phyloP scores from a whole-genome alignment of 148 eudicot genomes.

The Pouteria glomerata region DNA sequence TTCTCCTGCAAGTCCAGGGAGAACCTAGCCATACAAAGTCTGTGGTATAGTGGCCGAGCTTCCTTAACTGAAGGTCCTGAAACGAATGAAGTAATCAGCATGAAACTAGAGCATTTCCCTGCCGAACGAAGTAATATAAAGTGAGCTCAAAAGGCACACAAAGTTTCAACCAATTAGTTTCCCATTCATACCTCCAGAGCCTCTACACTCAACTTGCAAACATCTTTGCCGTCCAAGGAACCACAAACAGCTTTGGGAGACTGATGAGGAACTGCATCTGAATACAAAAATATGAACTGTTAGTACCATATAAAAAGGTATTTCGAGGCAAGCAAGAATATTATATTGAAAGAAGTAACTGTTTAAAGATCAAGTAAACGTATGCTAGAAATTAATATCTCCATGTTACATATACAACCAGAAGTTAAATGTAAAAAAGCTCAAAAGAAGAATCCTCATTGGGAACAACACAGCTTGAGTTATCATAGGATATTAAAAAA shows the following conservation, averaged over 20 bases:
- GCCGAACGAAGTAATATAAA: neutral
- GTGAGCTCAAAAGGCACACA: neutral
- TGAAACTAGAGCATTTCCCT: neutral
- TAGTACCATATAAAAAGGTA: neutral
- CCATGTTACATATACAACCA: neutral
- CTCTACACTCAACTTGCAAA: conserved; percentile 18
- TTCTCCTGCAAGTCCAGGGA: conserved; percentile 64
- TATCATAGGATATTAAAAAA: too few relatives aligned
- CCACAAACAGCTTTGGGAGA: conserved; percentile 27
- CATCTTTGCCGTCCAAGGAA: conserved; percentile 16
- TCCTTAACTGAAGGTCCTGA: conserved; percentile 36
- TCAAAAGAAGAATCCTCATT: neutral
- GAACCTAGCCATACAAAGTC: conserved; percentile 65
- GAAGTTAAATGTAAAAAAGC: neutral
- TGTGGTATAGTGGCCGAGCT: conserved; percentile 22
- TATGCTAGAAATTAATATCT: neutral
- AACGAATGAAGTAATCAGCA: conserved; percentile 2
- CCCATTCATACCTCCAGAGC: conserved; percentile 31
- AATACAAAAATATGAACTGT: neutral
- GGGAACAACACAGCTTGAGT: too few relatives aligned
- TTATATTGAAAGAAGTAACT: neutral
- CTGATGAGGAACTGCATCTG: conserved; percentile 26
- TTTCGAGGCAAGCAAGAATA: neutral
- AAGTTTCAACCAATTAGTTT: neutral
- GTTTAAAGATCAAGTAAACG: conserved; percentile 1